Conservation (phyloP, 257 asterid genomes). For the Solanum peruvianum region DNA sequence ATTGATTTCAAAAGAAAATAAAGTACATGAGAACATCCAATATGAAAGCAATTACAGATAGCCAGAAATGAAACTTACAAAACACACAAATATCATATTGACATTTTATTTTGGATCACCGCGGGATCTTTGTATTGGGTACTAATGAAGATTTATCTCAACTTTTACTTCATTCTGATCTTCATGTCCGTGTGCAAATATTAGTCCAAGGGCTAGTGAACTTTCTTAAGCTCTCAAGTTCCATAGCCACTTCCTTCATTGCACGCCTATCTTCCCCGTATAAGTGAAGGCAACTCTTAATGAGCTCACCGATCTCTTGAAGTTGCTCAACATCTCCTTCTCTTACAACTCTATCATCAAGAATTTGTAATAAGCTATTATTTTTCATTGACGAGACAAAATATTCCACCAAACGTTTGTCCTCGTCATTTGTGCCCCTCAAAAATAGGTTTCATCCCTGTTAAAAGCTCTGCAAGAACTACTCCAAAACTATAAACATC, state of each 20-base stretch:
- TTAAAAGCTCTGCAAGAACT: constrained; percentile 42
- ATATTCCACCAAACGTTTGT: constrained; percentile 16
- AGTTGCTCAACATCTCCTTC: constrained; percentile 33
- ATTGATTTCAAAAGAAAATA: too few relatives aligned
- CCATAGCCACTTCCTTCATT: constrained; percentile 45
- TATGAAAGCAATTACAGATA: too few relatives aligned
- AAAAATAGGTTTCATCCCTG: constrained; percentile 31
- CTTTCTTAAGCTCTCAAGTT: constrained; percentile 23
- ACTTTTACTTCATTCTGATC: background rate
- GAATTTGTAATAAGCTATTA: constrained; percentile 14
- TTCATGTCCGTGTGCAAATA: background rate
- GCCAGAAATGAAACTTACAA: too few relatives aligned
- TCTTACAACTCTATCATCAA: constrained; percentile 22
- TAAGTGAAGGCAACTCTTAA: constrained; percentile 31
- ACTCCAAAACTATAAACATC: constrained; percentile 55
- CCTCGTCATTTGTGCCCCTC: background rate
- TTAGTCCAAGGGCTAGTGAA: background rate
- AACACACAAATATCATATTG: too few relatives aligned
- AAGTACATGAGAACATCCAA: too few relatives aligned
- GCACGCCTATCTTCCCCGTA: constrained; percentile 31
- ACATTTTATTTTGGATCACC: too few relatives aligned
- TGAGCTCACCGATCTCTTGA: constrained; percentile 18
- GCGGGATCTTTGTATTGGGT: too few relatives aligned
- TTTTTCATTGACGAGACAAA: constrained; percentile 16
- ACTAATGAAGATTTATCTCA: too few relatives aligned